Evolutionary conservation across 768 basidiomycete genomes (phyloP).

Genomic region (Hygrophorus russula): DNA sequence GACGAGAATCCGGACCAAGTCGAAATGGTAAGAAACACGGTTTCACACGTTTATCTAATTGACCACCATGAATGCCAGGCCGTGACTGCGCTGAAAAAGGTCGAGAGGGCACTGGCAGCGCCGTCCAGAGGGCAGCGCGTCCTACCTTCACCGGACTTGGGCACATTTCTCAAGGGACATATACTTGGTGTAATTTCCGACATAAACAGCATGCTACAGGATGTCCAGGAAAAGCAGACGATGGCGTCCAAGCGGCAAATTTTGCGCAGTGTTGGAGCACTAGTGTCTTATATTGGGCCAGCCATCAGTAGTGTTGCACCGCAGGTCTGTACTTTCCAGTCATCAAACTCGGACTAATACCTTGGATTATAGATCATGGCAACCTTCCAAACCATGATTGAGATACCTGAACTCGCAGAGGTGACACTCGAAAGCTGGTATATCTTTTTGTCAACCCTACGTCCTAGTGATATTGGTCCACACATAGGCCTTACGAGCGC

Average conservation of each 20-base stretch:
- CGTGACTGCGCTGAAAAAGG: constrained; percentile 24
- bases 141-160: constrained; percentile 27
- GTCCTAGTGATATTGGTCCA: constrained; percentile 61
- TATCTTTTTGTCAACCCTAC: constrained; percentile 59
- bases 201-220: constrained; percentile 81
- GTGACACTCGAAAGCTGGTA: constrained; percentile 76
- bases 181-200: constrained; percentile 80
- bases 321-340: constrained; percentile 44
- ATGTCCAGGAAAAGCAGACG: constrained; percentile 67
- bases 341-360: not conserved
- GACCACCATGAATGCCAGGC: constrained; percentile 15
- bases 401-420: constrained; percentile 61
- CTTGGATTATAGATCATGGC: constrained; percentile 71
- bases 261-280: constrained; percentile 62
- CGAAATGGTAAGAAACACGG: constrained; percentile 23
- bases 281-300: constrained; percentile 62
- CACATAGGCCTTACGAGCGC: constrained; percentile 85
- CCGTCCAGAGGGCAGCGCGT: constrained; percentile 15
- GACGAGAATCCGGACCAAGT: constrained; percentile 42
- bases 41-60: not conserved
- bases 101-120: constrained; percentile 33
- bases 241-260: constrained; percentile 62
- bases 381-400: constrained; percentile 83
- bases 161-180: constrained; percentile 56
- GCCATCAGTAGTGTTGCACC: constrained; percentile 70